Evolutionary conservation across 73 alveolate genomes (phyloP), one percentile per base, ranked within the genome.

Genomic region (Breviolum minutum): DNA sequence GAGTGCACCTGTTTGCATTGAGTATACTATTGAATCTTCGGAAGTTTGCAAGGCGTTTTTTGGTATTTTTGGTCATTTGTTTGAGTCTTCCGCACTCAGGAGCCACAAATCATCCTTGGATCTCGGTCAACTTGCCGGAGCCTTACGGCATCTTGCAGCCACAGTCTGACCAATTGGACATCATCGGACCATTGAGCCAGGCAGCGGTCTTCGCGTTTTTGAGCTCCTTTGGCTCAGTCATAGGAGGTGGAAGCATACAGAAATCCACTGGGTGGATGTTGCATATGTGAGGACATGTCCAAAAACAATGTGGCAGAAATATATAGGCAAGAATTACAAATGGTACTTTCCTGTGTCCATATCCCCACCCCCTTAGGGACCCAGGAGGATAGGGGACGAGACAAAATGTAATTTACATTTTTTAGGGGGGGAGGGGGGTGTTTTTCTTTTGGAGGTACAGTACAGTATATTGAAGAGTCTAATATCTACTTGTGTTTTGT

Each of bases 91-190:
- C 17, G 17, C 77, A 22, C 90, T 48, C 24, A 81, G 90, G 92
- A 83, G 92, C 76, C 60, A 12, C 6, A 83, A 83, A 74, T 61
- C 92, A 8, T 6, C 71, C 76, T n/a, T 83, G 20, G 92, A 83
- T 83, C 92, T 54, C 11, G 92, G 92, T 17, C 92, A 83, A 61
- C 24, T 83, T 8, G 92, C 61, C 24, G 0, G n/a, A 32, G 48
- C 83, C 83, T 73, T 6, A 71, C 5, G 81, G 26, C 30, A 17
- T 13, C 40, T 17, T 13, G 48, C 19, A 20, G 30, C 40, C 26
- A 30, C 19, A 71, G 10, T 8, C 81, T 71, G 81, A 71, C 19
- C 30, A 8, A 71, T 17, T 54, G 30, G 26, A 71, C 81, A 22
- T 20, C 16, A 4, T 66, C 54, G 76, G 76, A 20, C 81, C 81